These are phyloP conservation scores for Diaporthe ampelina DNA, from an alignment of 2,329 filamentous ascomycete genomes.

Conservation along the genomic window DNA sequence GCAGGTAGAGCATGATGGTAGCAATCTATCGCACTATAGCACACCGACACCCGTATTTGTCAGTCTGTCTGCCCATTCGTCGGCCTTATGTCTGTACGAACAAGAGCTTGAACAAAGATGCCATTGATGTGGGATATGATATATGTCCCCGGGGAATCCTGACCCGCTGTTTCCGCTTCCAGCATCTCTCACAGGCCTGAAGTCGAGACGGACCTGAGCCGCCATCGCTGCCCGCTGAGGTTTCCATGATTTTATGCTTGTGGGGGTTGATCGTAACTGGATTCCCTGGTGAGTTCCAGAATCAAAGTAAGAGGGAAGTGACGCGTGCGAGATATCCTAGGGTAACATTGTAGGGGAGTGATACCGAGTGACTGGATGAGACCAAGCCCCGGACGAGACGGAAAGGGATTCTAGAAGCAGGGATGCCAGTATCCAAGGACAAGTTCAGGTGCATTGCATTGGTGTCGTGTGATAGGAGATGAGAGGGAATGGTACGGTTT, in stretches of 20 bases:
- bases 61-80: no score
- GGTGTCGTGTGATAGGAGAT: no score
- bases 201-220: neutral
- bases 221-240: neutral
- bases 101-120: no score
- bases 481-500: no score
- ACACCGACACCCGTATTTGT: no score
- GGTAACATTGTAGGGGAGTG: neutral
- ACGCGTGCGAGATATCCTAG: no score
- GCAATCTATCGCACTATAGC: constrained; percentile 1
- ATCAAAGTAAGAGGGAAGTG: no score
- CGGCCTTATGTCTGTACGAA: no score
- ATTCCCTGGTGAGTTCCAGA: no score
- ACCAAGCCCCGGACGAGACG: neutral
- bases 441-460: no score
- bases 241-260: neutral
- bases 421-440: neutral
- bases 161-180: constrained; percentile 22
- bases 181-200: constrained; percentile 15
- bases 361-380: neutral
- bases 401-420: neutral
- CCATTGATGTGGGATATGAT: no score
- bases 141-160: neutral
- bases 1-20: constrained; percentile 13
- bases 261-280: neutral